Evolutionary conservation across 176 grass and related monocot species (phyloP), one percentile per base, ranked within the genome.

Genomic region (Chloris gayana): DNA sequence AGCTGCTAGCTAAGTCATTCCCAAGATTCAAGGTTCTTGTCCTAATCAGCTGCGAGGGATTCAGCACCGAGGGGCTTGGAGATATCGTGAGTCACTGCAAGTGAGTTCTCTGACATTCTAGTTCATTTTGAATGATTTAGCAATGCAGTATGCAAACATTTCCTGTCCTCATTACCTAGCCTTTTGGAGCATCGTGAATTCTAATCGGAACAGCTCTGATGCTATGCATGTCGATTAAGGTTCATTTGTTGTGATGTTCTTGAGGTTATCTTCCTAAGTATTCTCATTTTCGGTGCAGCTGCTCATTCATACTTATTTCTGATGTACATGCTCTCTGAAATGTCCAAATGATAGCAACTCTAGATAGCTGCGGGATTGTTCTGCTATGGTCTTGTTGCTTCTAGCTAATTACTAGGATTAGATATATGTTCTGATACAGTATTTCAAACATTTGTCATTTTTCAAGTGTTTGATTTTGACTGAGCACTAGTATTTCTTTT

Each of bases 31-130:
- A 47, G 34, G 82, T 82, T 4, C 89, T 97, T 0, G 53, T 91
- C 18, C 94, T 97, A 53, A 72, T 97, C 50, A 91, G 73, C 81
- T 94, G 94, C 27, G 89, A 94, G 65, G 91, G 89, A 4, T 97
- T 97, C 68, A 97, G 94, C 66, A 97, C 91, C 0, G 78, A 94
- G 50, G 94, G 94, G 33, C 75, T 97, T 24, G 89, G 89, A 2
- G 84, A 89, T 14, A 82, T 97, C 26, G 91, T 91, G 1, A 88
- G 91, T 34, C 77, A 91, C 72, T 94, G 94, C 91, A 94, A 86
- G 94, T 93, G 65, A 85, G 87, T 54, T 7, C n/a, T n/a, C n/a
- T 3, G 14, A 46, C 46, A 39, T 59, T 60, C 22, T 18, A 59
- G 29, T 76, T 62, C 15, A n/a, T 59, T 30, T 66, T 29, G 25